Evolutionary conservation across 352 stramenopile genomes (phyloP), one percentile per base, ranked within the genome.

Genomic region (Pythium guiyangense): DNA sequence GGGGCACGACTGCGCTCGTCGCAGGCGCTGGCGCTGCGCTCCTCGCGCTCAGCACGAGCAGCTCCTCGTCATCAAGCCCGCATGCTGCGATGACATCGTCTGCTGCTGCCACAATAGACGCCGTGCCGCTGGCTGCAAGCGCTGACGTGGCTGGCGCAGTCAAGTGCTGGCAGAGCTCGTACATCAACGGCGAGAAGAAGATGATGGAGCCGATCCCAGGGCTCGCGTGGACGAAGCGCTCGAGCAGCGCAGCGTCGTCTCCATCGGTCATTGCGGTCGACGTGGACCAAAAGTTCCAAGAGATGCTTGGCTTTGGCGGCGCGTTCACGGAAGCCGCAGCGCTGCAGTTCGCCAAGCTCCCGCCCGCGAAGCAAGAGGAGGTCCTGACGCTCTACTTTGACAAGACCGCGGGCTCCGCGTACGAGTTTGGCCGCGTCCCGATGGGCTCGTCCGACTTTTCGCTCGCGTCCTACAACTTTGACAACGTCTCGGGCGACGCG

Each of bases 381-480:
- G 68, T 96, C 15, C 47, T 97, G 29, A 80, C 78, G 59, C 68
- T 96, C 48, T 97, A 97, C 67, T 98, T 96, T 62, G 79, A 88
- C 69, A 66, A 86, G 52, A 45, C 83, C 9, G 64, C 81, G 25
- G 92, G 92, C 46, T 83, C 82, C 15, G 83, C 57, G 45, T 97
- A 97, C 75, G 83, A 69, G 53, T 86, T 98, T 43, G 90, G 89
- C 14, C 85, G 92, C 51, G 83, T 98, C 25, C 90, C 87, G 26
- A 97, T 98, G 76, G 88, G 85, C 40, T 96, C 84, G 49, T 92
- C 70, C 29, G 92, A 98, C 65, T 98, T 97, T 54, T 96, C 85
- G 2, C 34, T 71, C 9, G 57, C 52, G 22, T 92, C 83, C 18
- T 98, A 98, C 74, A 96, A 69, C 57, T 96, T 94, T 61, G 84